Evolutionary conservation across 108 stramenopile genomes (phyloP), one percentile per base, ranked within the genome.

Genomic region (Nannochloropsis gaditana): DNA sequence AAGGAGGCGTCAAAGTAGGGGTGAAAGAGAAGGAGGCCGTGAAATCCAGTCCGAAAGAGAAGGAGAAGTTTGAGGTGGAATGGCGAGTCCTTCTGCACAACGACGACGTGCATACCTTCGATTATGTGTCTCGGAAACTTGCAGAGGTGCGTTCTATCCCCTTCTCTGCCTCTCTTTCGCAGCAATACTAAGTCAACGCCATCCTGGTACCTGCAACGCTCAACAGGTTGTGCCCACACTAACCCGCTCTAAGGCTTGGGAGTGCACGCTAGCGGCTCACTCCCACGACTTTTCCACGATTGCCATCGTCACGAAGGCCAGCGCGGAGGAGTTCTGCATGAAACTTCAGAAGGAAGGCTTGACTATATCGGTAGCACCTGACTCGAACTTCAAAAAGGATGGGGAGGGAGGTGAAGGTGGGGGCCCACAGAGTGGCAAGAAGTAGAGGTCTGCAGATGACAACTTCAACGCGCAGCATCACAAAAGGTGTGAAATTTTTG

Each of bases 81-180:
- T 96, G 94, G 94, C 92, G 95, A 21, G 94, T 96, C 9, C 87
- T 96, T n/a, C 90, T 96, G 43, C 96, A 96, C 92, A 95, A 96
- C 90, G 96, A 96, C 90, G 94, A 95, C 87, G 93, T 95, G 19
- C 95, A 96, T 90, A 95, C 94, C 3, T 95, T 96, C 91, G 93
- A 95, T 84, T 96, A 96, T 82, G 96, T 96, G 21, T 93, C 94
- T 83, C 92, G 93, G 47, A 92, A 91, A 81, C 94, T 93, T n/a
- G 83, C 94, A 82, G 94, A 94, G 82, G 42, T 83, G 21, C 44
- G 83, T 44, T 5, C 44, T 83, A n/a, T 83, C 21, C 44, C 44
- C 21, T 44, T 83, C 5, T 83, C 9, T 44, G 42, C 19, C 44
- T 17, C 43, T 17, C 11, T 83, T 21, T 44, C 19, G 31, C 31